These are phyloP conservation scores for Paratinospora sagittata DNA, from an alignment of 164 flowering plant species.

Conservation along the genomic window DNA sequence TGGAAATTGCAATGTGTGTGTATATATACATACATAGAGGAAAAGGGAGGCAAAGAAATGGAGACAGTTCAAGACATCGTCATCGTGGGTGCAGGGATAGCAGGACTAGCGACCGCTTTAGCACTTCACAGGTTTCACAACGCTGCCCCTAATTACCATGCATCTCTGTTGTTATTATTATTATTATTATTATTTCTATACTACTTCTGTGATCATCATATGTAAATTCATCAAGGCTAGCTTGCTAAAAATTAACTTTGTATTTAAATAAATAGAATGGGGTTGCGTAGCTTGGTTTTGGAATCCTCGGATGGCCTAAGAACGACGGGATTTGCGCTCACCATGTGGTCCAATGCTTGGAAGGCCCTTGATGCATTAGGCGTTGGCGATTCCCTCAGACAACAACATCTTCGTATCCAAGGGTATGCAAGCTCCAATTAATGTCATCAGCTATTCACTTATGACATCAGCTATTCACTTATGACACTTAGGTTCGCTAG, in stretches of 20 bases:
- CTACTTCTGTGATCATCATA: neutral
- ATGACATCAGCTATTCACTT: too few relatives aligned
- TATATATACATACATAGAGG: too few relatives aligned
- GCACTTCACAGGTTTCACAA: conserved; percentile 30
- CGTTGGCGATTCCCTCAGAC: conserved; percentile 31
- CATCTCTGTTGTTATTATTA: too few relatives aligned
- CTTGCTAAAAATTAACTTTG: neutral
- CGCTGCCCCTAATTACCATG: neutral
- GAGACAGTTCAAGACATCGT: conserved; percentile 25
- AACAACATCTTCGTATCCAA: conserved; percentile 18
- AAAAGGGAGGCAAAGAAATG: neutral
- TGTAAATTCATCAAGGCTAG: neutral
- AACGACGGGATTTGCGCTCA: conserved; percentile 34
- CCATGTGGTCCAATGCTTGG: conserved; percentile 46
- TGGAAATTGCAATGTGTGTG: too few relatives aligned
- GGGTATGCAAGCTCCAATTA: conserved; percentile 22
- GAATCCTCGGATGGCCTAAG: conserved; percentile 40
- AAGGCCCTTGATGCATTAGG: conserved; percentile 42
- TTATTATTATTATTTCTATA: neutral
- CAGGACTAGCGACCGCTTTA: conserved; percentile 29
- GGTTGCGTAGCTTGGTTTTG: conserved; percentile 36
- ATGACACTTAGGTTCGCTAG: neutral
- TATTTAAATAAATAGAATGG: conserved; percentile 22
- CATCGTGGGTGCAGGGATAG: conserved; percentile 33
- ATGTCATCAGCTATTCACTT: neutral